A percentile compares a stretch with the other conserved stretches of the same genome.
phyloP scores from a whole-genome alignment of 441 rosid species.

The Pelargonium citronellum region DNA sequence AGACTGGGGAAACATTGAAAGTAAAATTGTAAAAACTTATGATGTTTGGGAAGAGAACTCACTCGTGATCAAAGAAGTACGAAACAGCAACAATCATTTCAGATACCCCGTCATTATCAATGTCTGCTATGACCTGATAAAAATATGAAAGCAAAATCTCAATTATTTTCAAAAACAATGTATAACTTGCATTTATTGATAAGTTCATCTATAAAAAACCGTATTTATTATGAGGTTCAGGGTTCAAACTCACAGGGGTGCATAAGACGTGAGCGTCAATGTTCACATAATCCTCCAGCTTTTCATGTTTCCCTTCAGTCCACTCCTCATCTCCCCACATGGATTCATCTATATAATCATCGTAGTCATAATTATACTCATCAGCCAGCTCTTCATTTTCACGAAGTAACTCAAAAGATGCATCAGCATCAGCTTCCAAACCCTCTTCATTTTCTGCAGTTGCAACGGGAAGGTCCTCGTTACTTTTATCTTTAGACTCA shows the following conservation, averaged over 20 bases:
- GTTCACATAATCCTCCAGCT: slow-evolving; percentile 83
- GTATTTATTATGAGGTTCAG: slow-evolving; percentile 17
- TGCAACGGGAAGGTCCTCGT: slow-evolving; percentile 45
- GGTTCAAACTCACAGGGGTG: slow-evolving; percentile 75
- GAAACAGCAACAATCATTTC: slow-evolving; percentile 97
- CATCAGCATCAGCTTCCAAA: slow-evolving; percentile 89
- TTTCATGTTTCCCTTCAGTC: slow-evolving; percentile 77
- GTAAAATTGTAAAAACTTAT: slow-evolving; percentile 7
- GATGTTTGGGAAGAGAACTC: slow-evolving; percentile 35
- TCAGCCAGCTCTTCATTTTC: slow-evolving; percentile 86
- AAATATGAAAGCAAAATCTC: slow-evolving; percentile 21
- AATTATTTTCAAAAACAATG: slow-evolving; percentile 9
- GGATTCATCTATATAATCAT: slow-evolving; percentile 77
- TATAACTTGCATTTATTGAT: slow-evolving; percentile 18
- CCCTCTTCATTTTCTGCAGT: slow-evolving; percentile 79
- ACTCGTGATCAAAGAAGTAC: slow-evolving; percentile 95
- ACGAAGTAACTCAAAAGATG: slow-evolving; percentile 85
- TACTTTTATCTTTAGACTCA: slow-evolving; percentile 34
- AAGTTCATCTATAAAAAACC: slow-evolving; percentile 15
- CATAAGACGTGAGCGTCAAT: slow-evolving; percentile 84
- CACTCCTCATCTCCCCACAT: slow-evolving; percentile 99
- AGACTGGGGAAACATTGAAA: background rate
- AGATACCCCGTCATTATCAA: slow-evolving; percentile 87
- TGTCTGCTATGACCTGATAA: slow-evolving; percentile 89
- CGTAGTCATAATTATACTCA: slow-evolving; percentile 88